A percentile compares a stretch with the other conserved stretches of the same genome.
Evolutionary conservation across 352 stramenopile species (phyloP).

Genomic region (Globisporangium okanoganense): DNA sequence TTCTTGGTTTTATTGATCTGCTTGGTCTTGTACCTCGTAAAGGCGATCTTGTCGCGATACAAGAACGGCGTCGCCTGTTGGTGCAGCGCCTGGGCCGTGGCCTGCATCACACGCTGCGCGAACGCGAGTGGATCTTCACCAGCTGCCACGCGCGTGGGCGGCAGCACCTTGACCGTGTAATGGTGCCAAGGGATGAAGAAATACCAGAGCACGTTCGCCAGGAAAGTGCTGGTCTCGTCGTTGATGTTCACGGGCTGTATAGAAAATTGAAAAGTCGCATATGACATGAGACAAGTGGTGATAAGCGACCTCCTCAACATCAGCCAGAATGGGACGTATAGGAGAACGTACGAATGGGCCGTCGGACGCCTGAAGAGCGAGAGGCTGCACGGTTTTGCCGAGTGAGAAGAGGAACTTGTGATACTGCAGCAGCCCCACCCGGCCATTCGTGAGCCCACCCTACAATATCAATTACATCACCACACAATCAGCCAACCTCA

Average conservation of each 20-base stretch:
- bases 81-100: conserved; percentile 39
- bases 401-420: conserved; percentile 81
- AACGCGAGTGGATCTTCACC: conserved; percentile 46
- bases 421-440: conserved; percentile 63
- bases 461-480: too few species aligned
- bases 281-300: not conserved
- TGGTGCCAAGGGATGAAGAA: conserved; percentile 65
- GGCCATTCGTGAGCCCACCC: conserved; percentile 64
- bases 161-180: conserved; percentile 60
- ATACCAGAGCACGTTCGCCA: conserved; percentile 74
- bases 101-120: conserved; percentile 61
- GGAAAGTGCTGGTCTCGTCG: conserved; percentile 71
- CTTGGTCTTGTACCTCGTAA: conserved; percentile 49
- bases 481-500: not conserved
- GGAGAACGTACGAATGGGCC: conserved; percentile 52
- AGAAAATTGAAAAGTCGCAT: not conserved
- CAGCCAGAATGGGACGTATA: not conserved
- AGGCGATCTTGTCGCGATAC: conserved; percentile 71
- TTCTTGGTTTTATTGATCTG: conserved; percentile 53
- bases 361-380: conserved; percentile 57
- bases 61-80: conserved; percentile 63
- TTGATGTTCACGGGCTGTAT: conserved; percentile 74
- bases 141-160: conserved; percentile 24
- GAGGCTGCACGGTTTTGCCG: conserved; percentile 52
- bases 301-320: not conserved